phyloP scores from a whole-genome alignment of 2,329 filamentous ascomycete genomes.

The Rhinocladiella mackenziei region DNA sequence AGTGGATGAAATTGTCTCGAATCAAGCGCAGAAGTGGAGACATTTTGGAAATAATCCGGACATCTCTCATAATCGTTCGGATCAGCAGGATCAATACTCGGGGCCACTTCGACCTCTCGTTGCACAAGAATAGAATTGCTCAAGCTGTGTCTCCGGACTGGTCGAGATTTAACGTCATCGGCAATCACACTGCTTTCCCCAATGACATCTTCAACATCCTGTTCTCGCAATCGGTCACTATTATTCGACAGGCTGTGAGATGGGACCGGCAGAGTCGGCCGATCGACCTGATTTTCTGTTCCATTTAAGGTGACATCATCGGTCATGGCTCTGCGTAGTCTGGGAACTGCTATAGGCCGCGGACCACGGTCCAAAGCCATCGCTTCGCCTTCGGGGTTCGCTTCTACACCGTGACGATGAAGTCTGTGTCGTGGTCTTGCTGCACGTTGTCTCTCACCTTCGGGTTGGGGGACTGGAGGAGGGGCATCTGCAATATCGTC shows the following conservation, averaged over 20 bases:
- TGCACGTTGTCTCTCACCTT: constrained; percentile 8
- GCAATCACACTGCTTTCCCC: constrained; percentile 7
- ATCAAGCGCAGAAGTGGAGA: neutral
- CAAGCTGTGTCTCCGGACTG: constrained; percentile 11
- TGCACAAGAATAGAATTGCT: constrained; percentile 17
- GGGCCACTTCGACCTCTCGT: constrained; percentile 4
- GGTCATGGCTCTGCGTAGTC: constrained; percentile 26
- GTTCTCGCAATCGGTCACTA: constrained; percentile 1
- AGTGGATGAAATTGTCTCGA: neutral
- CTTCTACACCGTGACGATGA: constrained; percentile 1
- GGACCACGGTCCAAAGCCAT: neutral
- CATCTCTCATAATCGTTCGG: neutral
- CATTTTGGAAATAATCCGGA: neutral
- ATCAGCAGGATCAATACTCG: constrained; percentile 1
- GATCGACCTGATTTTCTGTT: constrained; percentile 6
- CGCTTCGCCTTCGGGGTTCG: neutral
- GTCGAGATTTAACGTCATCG: constrained; percentile 7
- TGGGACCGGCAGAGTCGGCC: constrained; percentile 15
- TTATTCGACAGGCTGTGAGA: constrained; percentile 17
- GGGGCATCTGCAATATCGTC: constrained; percentile 46
- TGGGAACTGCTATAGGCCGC: constrained; percentile 16
- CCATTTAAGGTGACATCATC: constrained; percentile 36
- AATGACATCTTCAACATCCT: neutral
- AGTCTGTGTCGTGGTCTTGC: constrained; percentile 2
- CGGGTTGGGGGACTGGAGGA: constrained; percentile 12